These are phyloP conservation scores for Suillus sp. DNA, from an alignment of 768 basidiomycete species.

Conservation along the genomic window DNA sequence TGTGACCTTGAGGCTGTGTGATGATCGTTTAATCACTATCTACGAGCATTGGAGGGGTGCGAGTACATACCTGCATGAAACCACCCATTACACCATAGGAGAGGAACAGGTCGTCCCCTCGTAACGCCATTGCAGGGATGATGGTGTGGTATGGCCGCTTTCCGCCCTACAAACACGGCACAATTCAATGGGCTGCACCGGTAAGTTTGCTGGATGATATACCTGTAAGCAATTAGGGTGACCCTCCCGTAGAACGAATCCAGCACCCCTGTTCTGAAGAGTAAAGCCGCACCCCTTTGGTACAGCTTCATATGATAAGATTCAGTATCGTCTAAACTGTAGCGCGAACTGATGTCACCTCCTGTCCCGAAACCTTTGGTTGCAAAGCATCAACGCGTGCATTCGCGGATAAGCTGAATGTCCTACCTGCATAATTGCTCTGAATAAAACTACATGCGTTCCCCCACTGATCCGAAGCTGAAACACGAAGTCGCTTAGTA, in stretches of 20 bases:
- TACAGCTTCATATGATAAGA: slow-evolving; percentile 54
- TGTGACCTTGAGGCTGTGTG: slow-evolving; percentile 86
- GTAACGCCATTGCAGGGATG: slow-evolving; percentile 85
- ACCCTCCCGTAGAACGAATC: slow-evolving; percentile 75
- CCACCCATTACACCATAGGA: slow-evolving; percentile 93
- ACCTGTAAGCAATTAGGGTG: slow-evolving; percentile 88
- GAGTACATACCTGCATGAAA: slow-evolving; percentile 70
- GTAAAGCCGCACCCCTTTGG: slow-evolving; percentile 97
- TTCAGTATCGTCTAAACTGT: neutral
- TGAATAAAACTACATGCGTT: slow-evolving; percentile 90
- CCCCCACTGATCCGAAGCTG: slow-evolving; percentile 84
- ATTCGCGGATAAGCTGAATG: neutral
- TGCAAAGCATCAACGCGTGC: slow-evolving; percentile 8
- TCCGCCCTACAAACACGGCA: slow-evolving; percentile 51
- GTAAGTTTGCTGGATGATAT: slow-evolving; percentile 11
- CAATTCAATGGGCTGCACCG: neutral
- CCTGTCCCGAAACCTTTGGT: slow-evolving; percentile 83
- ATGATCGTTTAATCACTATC: slow-evolving; percentile 1
- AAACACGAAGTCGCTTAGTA: slow-evolving; percentile 8
- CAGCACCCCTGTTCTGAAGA: slow-evolving; percentile 89
- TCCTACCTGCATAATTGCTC: slow-evolving; percentile 80
- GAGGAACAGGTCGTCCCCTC: slow-evolving; percentile 80
- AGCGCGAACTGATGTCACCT: slow-evolving; percentile 42
- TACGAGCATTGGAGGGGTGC: neutral
- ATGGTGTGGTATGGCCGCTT: slow-evolving; percentile 95